These are phyloP conservation scores for Hyaloscypha finlandica DNA, from an alignment of 495 filamentous ascomycete species.

Conservation along the genomic window DNA sequence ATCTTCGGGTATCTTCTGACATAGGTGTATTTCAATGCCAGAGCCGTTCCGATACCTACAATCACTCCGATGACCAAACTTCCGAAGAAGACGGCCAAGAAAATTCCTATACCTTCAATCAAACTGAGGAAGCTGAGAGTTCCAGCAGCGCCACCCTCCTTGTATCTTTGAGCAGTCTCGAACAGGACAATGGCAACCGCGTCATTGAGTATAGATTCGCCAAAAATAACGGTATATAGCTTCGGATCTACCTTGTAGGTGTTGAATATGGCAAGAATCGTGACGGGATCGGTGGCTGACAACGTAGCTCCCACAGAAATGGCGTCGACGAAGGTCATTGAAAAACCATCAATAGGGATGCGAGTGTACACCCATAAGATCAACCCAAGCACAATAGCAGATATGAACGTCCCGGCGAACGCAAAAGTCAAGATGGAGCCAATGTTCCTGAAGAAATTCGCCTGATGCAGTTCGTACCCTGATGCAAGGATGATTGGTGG, in stretches of 20 bases:
- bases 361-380: slow-evolving; percentile 87
- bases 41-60: slow-evolving; percentile 82
- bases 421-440: slow-evolving; percentile 98
- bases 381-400: slow-evolving; percentile 85
- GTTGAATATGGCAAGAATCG: slow-evolving; percentile 98
- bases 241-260: slow-evolving; percentile 98
- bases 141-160: slow-evolving; percentile 52
- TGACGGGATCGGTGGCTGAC: slow-evolving; percentile 95
- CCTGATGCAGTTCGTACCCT: slow-evolving; percentile 96
- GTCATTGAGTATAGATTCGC: slow-evolving; percentile 97
- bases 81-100: slow-evolving; percentile 94
- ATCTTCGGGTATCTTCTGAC: slow-evolving; percentile 92
- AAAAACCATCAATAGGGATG: slow-evolving; percentile 80
- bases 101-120: slow-evolving; percentile 89
- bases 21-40: slow-evolving; percentile 89
- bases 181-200: slow-evolving; percentile 98
- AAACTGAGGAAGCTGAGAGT: slow-evolving; percentile 72
- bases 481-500: slow-evolving; percentile 97
- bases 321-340: slow-evolving; percentile 89
- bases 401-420: slow-evolving; percentile 96
- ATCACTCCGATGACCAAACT: slow-evolving; percentile 85
- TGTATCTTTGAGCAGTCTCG: slow-evolving; percentile 92
- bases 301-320: slow-evolving; percentile 94
- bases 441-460: slow-evolving; percentile 98
- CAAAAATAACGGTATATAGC: slow-evolving; percentile 97